Base-by-base conservation (phyloP, 225 moss, liverwort and hornwort species). In the Lunularia cruciata region DNA sequence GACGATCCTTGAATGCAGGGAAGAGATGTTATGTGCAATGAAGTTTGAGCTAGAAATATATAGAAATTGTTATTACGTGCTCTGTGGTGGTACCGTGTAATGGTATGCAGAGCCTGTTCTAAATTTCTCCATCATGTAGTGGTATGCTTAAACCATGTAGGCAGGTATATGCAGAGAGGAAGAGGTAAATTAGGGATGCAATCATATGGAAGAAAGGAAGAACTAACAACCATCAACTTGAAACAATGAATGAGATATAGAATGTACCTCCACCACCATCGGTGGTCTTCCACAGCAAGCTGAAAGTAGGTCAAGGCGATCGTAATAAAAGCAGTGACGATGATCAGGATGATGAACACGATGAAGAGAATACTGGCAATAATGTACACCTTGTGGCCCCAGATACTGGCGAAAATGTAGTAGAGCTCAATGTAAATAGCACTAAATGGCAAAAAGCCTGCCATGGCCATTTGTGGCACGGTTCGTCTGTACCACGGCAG, bases 251-350 rank as follows among this genome's bases (percentile, higher is more conserved):
- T 0, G 18, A 63, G 36, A 35, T 18, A 34, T 68, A 63, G n/a
- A n/a, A n/a, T n/a, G n/a, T 87, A 94, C 94, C 95, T 95, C 95
- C 95, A 95, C 95, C 95, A 95, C 95, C 95, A 95, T 58, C 90
- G 86, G 76, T 95, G 95, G 78, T 95, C 95, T 78, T 95, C 95
- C 39, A 95, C 92, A 5, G 95, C 92, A 40, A 95, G 95, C 78
- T 95, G 95, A 83, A 95, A 95, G 78, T 95, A 95, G 71, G 94
- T 92, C 74, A 95, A 78, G 3, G 94, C 94, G 47, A 95, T 92
- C 19, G 89, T 95, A 76, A 95, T 95, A 72, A 95, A 95, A 3
- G 94, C 94, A 18, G 94, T 95, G 64, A 95, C 94, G 52, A 95
- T 92, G 64, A 95, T 95, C 28, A 95, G 88, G 57, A 95, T 95